These are phyloP conservation scores for Phytophthora idaei DNA, from an alignment of 352 stramenopile genomes.

Conservation along the genomic window DNA sequence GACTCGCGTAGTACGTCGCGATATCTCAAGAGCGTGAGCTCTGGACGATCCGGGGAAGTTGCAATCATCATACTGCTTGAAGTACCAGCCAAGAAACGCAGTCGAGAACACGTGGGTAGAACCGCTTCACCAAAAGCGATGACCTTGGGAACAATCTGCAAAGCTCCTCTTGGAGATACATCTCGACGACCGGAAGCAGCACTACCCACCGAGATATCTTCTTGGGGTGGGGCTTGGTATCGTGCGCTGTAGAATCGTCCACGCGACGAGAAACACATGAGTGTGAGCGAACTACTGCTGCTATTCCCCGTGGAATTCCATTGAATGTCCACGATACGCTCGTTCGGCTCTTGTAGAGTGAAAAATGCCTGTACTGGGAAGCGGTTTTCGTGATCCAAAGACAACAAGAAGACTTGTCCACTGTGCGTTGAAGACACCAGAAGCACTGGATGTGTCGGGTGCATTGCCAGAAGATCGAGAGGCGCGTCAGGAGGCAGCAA, in stretches of 20 bases:
- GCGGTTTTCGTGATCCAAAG: constrained; percentile 72
- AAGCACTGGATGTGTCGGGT: constrained; percentile 59
- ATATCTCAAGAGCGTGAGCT: constrained; percentile 64
- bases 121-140: constrained; percentile 57
- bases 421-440: constrained; percentile 60
- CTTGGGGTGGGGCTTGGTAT: constrained; percentile 34
- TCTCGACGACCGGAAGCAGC: constrained; percentile 19
- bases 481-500: constrained; percentile 34
- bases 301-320: constrained; percentile 48
- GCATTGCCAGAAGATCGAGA: constrained; percentile 64
- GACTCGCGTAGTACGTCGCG: constrained; percentile 55
- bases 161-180: constrained; percentile 15
- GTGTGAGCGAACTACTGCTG: constrained; percentile 45
- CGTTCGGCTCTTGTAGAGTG: constrained; percentile 38
- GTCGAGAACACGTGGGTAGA: constrained; percentile 36
- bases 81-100: constrained; percentile 54
- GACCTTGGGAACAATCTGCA: constrained; percentile 46
- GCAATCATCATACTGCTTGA: constrained; percentile 61
- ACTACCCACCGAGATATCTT: constrained; percentile 29
- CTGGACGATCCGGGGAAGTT: constrained; percentile 36
- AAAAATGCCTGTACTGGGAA: constrained; percentile 70
- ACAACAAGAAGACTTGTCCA: constrained; percentile 57
- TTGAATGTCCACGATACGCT: constrained; percentile 61
- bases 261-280: constrained; percentile 60
- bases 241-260: constrained; percentile 58